These are phyloP conservation scores for Sphaerobolus stellatus DNA, from an alignment of 1,284 basidiomycete genomes.

Conservation along the genomic window DNA sequence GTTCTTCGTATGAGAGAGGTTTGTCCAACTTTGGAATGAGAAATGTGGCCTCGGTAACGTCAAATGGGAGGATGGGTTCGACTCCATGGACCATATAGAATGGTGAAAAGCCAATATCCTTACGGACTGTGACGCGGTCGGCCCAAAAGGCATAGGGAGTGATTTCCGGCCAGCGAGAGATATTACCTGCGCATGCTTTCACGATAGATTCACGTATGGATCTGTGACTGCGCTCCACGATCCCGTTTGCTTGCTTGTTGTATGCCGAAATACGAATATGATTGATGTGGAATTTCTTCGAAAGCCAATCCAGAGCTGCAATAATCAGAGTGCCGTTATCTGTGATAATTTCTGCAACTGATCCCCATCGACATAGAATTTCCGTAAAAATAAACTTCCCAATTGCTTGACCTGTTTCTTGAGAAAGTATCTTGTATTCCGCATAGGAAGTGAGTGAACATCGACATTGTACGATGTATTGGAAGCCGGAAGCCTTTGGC, in stretches of 20 bases:
- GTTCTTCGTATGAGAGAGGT: slow-evolving; percentile 4
- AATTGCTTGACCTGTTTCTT: slow-evolving; percentile 19
- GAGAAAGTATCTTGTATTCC: slow-evolving; percentile 19
- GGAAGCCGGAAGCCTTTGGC: slow-evolving; percentile 24
- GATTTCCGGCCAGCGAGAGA: slow-evolving; percentile 29
- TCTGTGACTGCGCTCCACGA: slow-evolving; percentile 38
- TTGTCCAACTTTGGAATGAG: background rate
- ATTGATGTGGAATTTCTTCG: slow-evolving; percentile 32
- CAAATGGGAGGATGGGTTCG: slow-evolving; percentile 40
- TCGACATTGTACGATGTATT: slow-evolving; percentile 23
- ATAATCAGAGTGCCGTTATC: slow-evolving; percentile 37
- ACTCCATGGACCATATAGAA: slow-evolving; percentile 38
- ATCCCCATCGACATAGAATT: slow-evolving; percentile 29
- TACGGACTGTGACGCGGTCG: slow-evolving; percentile 34
- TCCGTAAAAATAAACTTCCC: slow-evolving; percentile 29
- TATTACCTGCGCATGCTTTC: slow-evolving; percentile 36
- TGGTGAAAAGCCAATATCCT: slow-evolving; percentile 33
- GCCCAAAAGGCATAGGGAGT: slow-evolving; percentile 40
- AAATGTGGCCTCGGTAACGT: slow-evolving; percentile 35
- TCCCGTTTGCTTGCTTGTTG: slow-evolving; percentile 43
- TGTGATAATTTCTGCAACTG: slow-evolving; percentile 26
- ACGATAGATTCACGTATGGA: slow-evolving; percentile 36
- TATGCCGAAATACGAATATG: slow-evolving; percentile 46
- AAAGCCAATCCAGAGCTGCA: slow-evolving; percentile 30
- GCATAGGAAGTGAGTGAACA: slow-evolving; percentile 24